Evolutionary conservation across 148 eudicot genomes (phyloP).

Genomic region (Rheum nobile): DNA sequence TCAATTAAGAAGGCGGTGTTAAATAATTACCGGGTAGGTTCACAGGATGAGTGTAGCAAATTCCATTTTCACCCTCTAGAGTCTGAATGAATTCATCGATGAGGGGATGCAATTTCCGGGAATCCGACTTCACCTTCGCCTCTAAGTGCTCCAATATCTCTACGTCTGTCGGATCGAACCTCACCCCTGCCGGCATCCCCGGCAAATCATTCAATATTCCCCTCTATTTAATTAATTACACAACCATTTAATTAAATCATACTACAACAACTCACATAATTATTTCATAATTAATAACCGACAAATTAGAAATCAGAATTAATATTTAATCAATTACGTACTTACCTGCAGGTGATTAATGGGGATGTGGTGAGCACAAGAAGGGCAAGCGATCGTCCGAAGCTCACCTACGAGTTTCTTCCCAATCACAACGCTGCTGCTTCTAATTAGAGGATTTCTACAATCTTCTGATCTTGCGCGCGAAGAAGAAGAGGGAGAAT

Average conservation of each 20-base stretch:
- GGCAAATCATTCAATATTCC: constrained; percentile 52
- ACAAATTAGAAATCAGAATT: too few species aligned
- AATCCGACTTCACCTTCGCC: constrained; percentile 52
- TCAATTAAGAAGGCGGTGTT: too few species aligned
- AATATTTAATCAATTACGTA: neutral
- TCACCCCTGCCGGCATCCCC: constrained; percentile 91
- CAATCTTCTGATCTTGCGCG: neutral
- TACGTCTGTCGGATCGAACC: constrained; percentile 82
- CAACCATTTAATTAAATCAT: too few species aligned
- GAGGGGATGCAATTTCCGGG: constrained; percentile 52
- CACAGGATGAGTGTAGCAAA: constrained; percentile 90
- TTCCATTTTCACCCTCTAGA: constrained; percentile 82
- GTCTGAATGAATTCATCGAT: constrained; percentile 81
- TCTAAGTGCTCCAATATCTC: constrained; percentile 78
- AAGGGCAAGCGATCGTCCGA: constrained; percentile 51
- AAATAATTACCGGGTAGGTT: constrained; percentile 60
- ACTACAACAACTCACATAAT: neutral
- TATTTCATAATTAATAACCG: too few species aligned
- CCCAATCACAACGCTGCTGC: neutral
- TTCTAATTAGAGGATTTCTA: neutral
- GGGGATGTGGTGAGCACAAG: constrained; percentile 57
- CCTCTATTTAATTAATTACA: constrained; percentile 1
- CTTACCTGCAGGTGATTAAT: constrained; percentile 33
- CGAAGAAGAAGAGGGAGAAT: neutral
- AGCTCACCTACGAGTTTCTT: neutral